Evolutionary conservation across 345 rosid species (phyloP), one percentile per base, ranked within the genome.

Genomic region (Linum usitatissimum): DNA sequence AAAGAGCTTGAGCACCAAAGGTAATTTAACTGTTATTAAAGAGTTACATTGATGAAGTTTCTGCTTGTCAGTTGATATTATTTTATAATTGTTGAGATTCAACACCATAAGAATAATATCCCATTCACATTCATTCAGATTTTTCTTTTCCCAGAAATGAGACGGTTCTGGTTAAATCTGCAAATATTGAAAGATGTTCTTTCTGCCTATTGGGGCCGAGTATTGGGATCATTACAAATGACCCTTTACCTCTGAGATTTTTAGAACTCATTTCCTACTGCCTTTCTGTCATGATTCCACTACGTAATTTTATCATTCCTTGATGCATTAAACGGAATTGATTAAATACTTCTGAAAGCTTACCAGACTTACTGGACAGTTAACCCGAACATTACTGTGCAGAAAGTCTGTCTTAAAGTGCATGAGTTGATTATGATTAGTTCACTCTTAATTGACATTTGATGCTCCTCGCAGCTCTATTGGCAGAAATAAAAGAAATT

Each of bases 401-500:
- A 45, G 51, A 45, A 15, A 15, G 17, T 3, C 10, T 45, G 51
- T 45, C 48, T 40, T 5, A 40, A 40, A 40, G 48, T 6, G 48
- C 17, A 45, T 45, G 15, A 15, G 14, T 45, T 45, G 17, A 12
- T 45, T 45, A 45, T 45, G 15, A 45, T 45, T 45, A 3, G 51
- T 10, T 9, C 51, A 15, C 51, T 23, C 28, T 6, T 45, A 45
- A 45, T 45, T 45, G 17, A 45, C 51, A 45, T 45, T 12, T 45
- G 56, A 53, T 71, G 53, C 71, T 38, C 59, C 77, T 53, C 77
- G 57, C 88, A 93, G 99, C 97, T 48, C 71, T 93, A 56, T 69
- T 86, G 83, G 87, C 82, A 23, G 96, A 93, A 84, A 86, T 90
- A 59, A 93, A 87, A 79, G 99, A 87, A 78, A 86, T 86, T 40